Percentiles rank a stretch among this genome's conserved stretches.
These are phyloP conservation scores for Dictyostelium firmibasis DNA, from an alignment of 78 protist genomes.

Conservation along the genomic window DNA sequence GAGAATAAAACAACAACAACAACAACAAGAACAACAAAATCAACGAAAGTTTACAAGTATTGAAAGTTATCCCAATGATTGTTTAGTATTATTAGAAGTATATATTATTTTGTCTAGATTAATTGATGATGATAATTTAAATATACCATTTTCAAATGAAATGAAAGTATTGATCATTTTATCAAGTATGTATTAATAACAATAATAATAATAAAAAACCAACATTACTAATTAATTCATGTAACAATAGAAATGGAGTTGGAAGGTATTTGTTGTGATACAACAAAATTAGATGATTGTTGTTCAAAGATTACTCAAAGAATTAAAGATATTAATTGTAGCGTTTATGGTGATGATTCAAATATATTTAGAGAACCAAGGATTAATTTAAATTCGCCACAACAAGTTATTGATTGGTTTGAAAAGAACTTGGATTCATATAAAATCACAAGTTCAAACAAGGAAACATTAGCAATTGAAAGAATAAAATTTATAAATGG, in stretches of 20 bases:
- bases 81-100: neutral
- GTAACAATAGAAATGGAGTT: neutral
- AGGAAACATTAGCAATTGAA: neutral
- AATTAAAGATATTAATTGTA: neutral
- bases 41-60: neutral
- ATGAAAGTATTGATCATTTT: slow-evolving; percentile 11
- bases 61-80: neutral
- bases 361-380: neutral
- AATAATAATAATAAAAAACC: too few species aligned
- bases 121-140: too few species aligned
- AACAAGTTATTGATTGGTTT: neutral
- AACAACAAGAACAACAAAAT: neutral
- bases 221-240: neutral
- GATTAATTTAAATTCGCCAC: neutral
- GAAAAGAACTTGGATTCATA: neutral
- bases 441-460: neutral
- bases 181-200: too few species aligned
- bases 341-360: neutral
- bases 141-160: neutral
- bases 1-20: neutral
- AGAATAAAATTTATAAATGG: neutral
- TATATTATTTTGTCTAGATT: neutral
- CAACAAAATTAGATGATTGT: neutral
- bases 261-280: slow-evolving; percentile 11
- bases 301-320: neutral